Base-by-base conservation (phyloP, 768 basidiomycete species). In the Hypsizygus marmoreus region DNA sequence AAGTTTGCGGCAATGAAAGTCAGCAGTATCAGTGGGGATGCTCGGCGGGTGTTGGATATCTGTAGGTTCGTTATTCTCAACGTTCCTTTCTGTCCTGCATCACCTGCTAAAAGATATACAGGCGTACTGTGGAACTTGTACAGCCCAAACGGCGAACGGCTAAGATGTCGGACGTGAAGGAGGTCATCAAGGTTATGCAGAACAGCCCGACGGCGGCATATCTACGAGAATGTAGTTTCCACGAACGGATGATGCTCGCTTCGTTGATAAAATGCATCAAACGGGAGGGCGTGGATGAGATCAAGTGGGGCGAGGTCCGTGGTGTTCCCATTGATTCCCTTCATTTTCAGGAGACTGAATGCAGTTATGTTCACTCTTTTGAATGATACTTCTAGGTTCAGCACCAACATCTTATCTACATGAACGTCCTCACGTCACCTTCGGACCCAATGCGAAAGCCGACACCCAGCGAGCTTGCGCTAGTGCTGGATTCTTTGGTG, bases 121-220 rank as follows among this genome's bases (percentile, higher is more conserved):
- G 89, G 55, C 87, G 93, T 0, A 84, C 90, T 0, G 90, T 94
- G 5, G 94, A 95, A 62, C 78, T 91, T 13, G 84, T 86, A 5
- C 77, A 79, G 48, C 60, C 72, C 23, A 65, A 66, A 1, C 66
- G 67, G 42, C 65, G 68, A 50, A 71, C 81, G 0, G 91, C 88
- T 10, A 74, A 77, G 17, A 79, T 80, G 0, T 77, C 76, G 14
- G 89, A 95, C 45, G 83, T 95, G 54, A 80, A 76, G 56, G 79
- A 82, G 39, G 91, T 95, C 7, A 82, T 93, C 42, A 80, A 81
- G 54, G 80, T 79, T 30, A 88, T 95, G 86, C 92, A 95, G 58
- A 91, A 90, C 55, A 94, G 88, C 54, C 94, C 94, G 2, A 91
- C 86, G 1, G 88, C 91, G 4, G 84, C 84, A 11, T 97, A 86